Conservation (phyloP, 2,329 filamentous ascomycete species). For the Fusarium pseudocircinatum region DNA sequence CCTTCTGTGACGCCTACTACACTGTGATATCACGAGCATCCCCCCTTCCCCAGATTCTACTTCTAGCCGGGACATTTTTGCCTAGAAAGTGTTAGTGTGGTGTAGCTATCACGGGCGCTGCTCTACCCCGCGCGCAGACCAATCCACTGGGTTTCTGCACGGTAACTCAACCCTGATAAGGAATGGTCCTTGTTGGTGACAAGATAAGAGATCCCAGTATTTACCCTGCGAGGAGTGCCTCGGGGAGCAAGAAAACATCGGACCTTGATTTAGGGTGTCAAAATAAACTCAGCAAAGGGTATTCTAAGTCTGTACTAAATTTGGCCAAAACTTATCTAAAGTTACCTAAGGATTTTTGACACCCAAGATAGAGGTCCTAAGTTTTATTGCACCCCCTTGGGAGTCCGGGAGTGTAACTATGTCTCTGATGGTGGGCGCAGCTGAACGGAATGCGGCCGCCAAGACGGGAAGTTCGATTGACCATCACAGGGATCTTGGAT, state of each 20-base stretch:
- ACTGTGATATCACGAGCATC: slow-evolving; percentile 14
- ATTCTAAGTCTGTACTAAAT: no score
- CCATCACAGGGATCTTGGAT: neutral
- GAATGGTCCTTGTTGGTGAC: slow-evolving; percentile 4
- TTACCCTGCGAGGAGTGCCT: neutral
- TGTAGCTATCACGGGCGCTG: neutral
- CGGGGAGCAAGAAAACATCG: no score
- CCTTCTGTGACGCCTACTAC: slow-evolving; percentile 10
- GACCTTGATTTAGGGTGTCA: no score
- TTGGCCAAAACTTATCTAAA: no score
- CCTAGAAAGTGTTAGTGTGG: slow-evolving; percentile 20
- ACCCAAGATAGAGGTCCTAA: no score
- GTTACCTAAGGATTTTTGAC: no score
- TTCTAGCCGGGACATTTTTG: slow-evolving; percentile 30
- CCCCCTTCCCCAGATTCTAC: slow-evolving; percentile 24
- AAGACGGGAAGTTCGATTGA: slow-evolving; percentile 3
- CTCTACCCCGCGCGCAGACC: slow-evolving; percentile 20
- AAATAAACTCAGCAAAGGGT: no score
- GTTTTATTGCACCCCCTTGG: no score
- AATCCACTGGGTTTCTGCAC: slow-evolving; percentile 7
- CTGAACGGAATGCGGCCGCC: neutral
- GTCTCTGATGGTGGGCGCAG: neutral
- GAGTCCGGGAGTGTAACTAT: no score
- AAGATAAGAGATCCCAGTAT: slow-evolving; percentile 19
- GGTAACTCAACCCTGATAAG: slow-evolving; percentile 31